Conservation (phyloP, 306 rosid species). For the Inga oerstediana region DNA sequence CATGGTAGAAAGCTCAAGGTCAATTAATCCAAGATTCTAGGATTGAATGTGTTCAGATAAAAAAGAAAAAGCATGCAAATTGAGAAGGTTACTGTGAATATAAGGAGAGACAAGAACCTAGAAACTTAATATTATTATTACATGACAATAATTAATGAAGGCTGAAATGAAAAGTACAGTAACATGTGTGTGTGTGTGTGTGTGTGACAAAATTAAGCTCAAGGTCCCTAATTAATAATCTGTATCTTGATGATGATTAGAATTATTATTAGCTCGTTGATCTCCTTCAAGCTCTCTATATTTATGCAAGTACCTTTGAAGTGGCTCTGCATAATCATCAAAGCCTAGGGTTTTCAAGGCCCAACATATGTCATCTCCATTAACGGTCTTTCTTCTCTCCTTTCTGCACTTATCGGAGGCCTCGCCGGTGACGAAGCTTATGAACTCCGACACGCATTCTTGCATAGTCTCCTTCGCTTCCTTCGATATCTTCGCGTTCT, state of each 20-base stretch:
- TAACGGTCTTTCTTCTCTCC: slow-evolving; percentile 69
- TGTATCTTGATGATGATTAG: not conserved
- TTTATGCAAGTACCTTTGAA: slow-evolving; percentile 49
- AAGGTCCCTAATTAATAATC: not conserved
- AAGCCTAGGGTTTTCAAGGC: slow-evolving; percentile 60
- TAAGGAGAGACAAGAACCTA: not conserved
- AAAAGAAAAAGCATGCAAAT: not conserved
- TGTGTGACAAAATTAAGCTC: not conserved
- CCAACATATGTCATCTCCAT: slow-evolving; percentile 67
- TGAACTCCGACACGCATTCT: slow-evolving; percentile 71
- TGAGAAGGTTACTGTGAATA: slow-evolving; percentile 30
- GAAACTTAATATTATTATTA: not conserved
- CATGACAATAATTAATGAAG: not conserved
- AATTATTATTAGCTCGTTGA: not conserved
- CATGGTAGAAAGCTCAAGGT: not conserved
- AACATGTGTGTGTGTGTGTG: not conserved
- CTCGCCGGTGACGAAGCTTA: slow-evolving; percentile 67
- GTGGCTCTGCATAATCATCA: slow-evolving; percentile 64
- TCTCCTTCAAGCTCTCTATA: slow-evolving; percentile 61
- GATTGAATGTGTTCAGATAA: not conserved
- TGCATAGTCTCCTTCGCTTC: slow-evolving; percentile 77
- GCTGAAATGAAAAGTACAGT: not conserved
- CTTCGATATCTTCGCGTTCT: slow-evolving; percentile 67
- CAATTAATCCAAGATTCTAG: not conserved
- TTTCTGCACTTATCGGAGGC: slow-evolving; percentile 67